Evolutionary conservation across 2,329 filamentous ascomycete genomes (phyloP).

Genomic region (Aaosphaeria arxii): DNA sequence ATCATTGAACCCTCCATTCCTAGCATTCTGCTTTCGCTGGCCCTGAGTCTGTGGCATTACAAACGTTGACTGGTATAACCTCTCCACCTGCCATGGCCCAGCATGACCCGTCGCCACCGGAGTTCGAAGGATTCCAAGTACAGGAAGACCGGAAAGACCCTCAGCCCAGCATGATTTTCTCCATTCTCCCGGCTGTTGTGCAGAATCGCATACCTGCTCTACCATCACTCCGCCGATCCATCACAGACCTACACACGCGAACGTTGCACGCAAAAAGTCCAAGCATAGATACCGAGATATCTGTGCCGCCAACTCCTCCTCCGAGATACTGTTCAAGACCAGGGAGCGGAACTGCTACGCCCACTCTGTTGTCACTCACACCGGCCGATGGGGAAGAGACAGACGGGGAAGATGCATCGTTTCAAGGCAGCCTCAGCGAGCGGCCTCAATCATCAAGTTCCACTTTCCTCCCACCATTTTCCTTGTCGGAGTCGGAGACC

Average conservation of each 20-base stretch:
- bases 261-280: constrained; percentile 12
- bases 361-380: constrained; percentile 12
- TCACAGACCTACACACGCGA: constrained; percentile 23
- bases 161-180: constrained; percentile 49
- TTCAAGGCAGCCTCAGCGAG: constrained; percentile 24
- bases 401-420: constrained; percentile 17
- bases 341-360: constrained; percentile 13
- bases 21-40: no score
- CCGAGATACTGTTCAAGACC: constrained; percentile 28
- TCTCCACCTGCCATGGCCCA: no score
- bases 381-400: constrained; percentile 16
- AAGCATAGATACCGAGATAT: constrained; percentile 13
- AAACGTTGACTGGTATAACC: no score
- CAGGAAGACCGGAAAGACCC: constrained; percentile 3
- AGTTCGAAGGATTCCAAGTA: no score
- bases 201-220: constrained; percentile 52
- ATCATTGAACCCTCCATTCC: no score
- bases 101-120: no score
- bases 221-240: constrained; percentile 44
- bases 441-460: constrained; percentile 18
- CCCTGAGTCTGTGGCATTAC: no score
- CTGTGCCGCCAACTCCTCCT: constrained; percentile 34
- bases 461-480: constrained; percentile 13
- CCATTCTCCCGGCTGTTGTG: constrained; percentile 53
- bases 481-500: constrained; percentile 26